Evolutionary conservation across 306 rosid species (phyloP).

Genomic region (Vachellia collinsii): DNA sequence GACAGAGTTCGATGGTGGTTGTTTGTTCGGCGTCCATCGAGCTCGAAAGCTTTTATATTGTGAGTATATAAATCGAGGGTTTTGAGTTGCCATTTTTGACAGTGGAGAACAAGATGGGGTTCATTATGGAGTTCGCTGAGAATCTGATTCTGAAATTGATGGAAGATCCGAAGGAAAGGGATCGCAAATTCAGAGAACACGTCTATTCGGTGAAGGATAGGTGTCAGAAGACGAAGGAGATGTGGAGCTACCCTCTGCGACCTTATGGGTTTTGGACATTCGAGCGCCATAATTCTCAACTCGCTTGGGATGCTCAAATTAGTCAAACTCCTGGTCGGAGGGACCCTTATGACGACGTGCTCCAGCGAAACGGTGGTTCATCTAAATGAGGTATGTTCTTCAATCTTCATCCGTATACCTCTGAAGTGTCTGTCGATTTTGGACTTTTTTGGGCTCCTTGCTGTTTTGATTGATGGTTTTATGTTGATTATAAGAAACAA

Average conservation of each 20-base stretch:
- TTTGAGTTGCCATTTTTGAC: constrained; percentile 25
- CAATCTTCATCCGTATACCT: not conserved
- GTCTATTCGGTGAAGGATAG: constrained; percentile 40
- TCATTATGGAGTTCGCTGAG: constrained; percentile 95
- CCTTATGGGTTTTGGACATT: constrained; percentile 98
- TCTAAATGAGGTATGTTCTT: constrained; percentile 51
- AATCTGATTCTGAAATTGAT: constrained; percentile 73
- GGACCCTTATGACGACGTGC: constrained; percentile 91
- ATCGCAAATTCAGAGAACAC: constrained; percentile 81
- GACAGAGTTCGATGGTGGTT: not conserved
- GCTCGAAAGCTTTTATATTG: constrained; percentile 7
- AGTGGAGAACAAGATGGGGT: constrained; percentile 57
- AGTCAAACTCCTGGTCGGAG: constrained; percentile 84
- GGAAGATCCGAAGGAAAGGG: constrained; percentile 97
- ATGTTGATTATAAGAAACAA: not conserved
- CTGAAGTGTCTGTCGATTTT: not conserved
- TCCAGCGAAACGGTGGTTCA: constrained; percentile 45
- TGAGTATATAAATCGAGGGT: constrained; percentile 13
- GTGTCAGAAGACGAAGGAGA: constrained; percentile 85
- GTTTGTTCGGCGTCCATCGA: not conserved
- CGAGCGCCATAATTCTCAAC: constrained; percentile 93
- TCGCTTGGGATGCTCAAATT: constrained; percentile 91
- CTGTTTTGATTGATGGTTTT: not conserved
- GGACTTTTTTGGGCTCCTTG: not conserved
- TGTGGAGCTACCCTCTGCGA: constrained; percentile 81